Evolutionary conservation across 768 basidiomycete genomes (phyloP), one percentile per base, ranked within the genome.

Genomic region (Mycena chlorophos): DNA sequence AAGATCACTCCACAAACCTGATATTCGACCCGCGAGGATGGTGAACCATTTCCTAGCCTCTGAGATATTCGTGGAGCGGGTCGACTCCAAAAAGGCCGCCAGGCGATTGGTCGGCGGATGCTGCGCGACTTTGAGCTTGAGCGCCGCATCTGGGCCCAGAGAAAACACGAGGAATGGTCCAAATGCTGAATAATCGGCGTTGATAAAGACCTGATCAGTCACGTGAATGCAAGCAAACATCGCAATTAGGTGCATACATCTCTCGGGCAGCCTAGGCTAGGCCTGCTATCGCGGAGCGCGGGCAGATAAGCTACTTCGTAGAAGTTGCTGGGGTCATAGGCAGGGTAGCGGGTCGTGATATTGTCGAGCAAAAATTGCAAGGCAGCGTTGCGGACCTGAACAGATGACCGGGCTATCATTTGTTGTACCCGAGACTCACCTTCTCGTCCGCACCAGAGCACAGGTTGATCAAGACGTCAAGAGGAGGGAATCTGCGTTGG

Each of bases 261-360:
- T 62, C 77, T 75, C 14, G 86, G 83, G 38, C 78, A 82, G 2
- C 82, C 87, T 56, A 91, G 65, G 54, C 80, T 77, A 27, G 70
- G 61, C n/a, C 78, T 79, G 16, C 77, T 74, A 4, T 78, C 74
- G 17, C 79, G 74, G 2, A 83, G 63, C 2, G 93, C 85, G 1
- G 96, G 96, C 42, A 99, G 82, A 72, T 91, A 99, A 0, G 88
- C 74, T 8, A 89, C 65, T 23, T 84, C 72, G 3, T 75, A 70
- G 59, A 84, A 89, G 13, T 77, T 65, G 14, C 73, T 66, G n/a
- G 83, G 77, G 40, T 81, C 74, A 59, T 89, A 89, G 37, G 81
- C 73, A 1, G 70, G 65, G 65, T 90, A 95, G 53, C 80, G 80
- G 1, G 73, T 76, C 6, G 74, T 66, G 26, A 87, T 76, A 63